Evolutionary conservation across 208 protist genomes (phyloP).

Genomic region (Naegleria gruberi): DNA sequence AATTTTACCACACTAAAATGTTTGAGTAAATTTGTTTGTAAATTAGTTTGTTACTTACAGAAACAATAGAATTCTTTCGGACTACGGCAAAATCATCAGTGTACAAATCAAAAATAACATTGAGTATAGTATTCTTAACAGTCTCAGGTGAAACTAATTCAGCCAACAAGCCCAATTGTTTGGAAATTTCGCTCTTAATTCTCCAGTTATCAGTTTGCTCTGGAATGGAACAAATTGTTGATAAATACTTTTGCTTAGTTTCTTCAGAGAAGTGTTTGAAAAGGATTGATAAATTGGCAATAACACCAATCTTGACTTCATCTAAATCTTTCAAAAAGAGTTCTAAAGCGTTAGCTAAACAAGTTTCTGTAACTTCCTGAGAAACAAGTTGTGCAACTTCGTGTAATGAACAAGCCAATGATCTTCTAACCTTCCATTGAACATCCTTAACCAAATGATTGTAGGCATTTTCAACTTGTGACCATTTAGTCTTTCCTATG

Average conservation of each 20-base stretch:
- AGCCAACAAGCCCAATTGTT: conserved; percentile 65
- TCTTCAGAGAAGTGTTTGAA: conserved; percentile 52
- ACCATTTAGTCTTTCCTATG: conserved; percentile 67
- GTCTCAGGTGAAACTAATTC: conserved; percentile 57
- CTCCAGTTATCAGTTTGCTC: conserved; percentile 85
- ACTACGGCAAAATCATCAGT: conserved; percentile 79
- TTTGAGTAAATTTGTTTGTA: conserved; percentile 54
- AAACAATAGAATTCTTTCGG: conserved; percentile 29
- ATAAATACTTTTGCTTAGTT: conserved; percentile 59
- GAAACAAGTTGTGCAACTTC: conserved; percentile 81
- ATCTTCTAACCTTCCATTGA: conserved; percentile 88
- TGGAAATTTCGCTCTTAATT: conserved; percentile 73
- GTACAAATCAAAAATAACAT: conserved; percentile 61
- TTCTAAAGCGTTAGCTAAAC: conserved; percentile 75
- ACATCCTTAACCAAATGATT: conserved; percentile 79
- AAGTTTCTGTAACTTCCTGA: conserved; percentile 64
- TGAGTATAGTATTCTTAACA: conserved; percentile 43
- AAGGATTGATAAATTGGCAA: conserved; percentile 68
- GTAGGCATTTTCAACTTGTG: conserved; percentile 67
- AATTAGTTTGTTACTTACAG: conserved; percentile 25
- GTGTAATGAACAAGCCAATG: conserved; percentile 83
- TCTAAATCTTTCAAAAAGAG: conserved; percentile 87
- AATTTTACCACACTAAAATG: not conserved
- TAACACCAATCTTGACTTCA: conserved; percentile 82
- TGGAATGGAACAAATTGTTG: conserved; percentile 59